Evolutionary conservation across 768 basidiomycete species (phyloP).

Genomic region (Kwoniella pini): DNA sequence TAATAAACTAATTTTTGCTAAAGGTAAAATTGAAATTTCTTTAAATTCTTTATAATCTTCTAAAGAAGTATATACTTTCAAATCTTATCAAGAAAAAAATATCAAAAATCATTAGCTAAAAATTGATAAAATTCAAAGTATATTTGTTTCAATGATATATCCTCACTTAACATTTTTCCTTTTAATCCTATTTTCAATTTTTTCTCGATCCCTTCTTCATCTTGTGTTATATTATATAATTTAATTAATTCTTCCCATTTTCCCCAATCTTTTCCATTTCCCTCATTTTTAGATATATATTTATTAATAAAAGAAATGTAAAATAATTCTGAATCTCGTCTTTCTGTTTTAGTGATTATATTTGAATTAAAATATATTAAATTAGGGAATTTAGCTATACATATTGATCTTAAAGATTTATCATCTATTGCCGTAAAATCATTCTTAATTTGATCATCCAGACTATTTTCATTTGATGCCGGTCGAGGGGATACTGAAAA

Average conservation of each 20-base stretch:
- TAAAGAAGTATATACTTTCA: background rate
- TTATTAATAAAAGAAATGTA: constrained; percentile 30
- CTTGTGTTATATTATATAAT: constrained; percentile 12
- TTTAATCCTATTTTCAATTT: constrained; percentile 9
- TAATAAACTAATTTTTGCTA: constrained; percentile 28
- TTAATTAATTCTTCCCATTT: constrained; percentile 30
- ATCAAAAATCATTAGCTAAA: no score
- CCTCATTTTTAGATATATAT: background rate
- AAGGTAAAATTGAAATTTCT: constrained; percentile 30
- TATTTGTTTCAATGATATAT: background rate
- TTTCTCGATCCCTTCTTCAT: background rate
- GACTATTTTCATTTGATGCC: background rate
- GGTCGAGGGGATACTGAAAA: constrained; percentile 8
- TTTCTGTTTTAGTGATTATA: constrained; percentile 26
- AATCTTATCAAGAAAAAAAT: no score
- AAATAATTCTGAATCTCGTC: constrained; percentile 45
- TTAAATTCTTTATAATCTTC: background rate
- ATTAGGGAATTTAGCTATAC: constrained; percentile 37
- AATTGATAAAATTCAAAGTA: no score
- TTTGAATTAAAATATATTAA: constrained; percentile 43
- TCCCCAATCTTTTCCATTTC: constrained; percentile 18
- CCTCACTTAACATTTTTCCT: constrained; percentile 44
- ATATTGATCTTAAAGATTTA: constrained; percentile 28
- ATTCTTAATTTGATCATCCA: background rate
- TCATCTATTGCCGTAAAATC: constrained; percentile 16